Evolutionary conservation across 164 flowering plant species (phyloP).

Genomic region (Saururus chinensis): DNA sequence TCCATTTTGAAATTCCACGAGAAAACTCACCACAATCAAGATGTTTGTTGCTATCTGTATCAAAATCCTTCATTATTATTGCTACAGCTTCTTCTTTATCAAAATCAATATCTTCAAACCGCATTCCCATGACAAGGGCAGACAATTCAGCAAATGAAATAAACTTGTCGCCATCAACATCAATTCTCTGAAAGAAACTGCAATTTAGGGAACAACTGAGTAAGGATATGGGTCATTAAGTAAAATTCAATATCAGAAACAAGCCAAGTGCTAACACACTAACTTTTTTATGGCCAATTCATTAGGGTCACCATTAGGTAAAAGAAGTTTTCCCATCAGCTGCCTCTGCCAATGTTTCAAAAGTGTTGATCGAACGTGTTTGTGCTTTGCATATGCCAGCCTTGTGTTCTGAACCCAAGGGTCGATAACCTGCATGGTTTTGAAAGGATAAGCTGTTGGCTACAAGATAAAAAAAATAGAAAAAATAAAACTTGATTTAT

Average conservation of each 20-base stretch:
- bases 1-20: slow-evolving; percentile 51
- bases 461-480: neutral
- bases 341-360: slow-evolving; percentile 39
- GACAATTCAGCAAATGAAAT: slow-evolving; percentile 50
- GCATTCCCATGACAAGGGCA: slow-evolving; percentile 64
- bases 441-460: neutral
- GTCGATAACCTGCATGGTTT: slow-evolving; percentile 47
- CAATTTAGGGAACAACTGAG: neutral
- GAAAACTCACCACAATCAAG: slow-evolving; percentile 41
- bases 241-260: neutral
- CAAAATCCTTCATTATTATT: slow-evolving; percentile 61
- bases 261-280: slow-evolving; percentile 7
- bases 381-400: slow-evolving; percentile 59
- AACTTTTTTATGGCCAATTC: slow-evolving; percentile 33
- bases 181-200: slow-evolving; percentile 59
- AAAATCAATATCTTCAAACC: slow-evolving; percentile 51
- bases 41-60: slow-evolving; percentile 32
- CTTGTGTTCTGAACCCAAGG: slow-evolving; percentile 80
- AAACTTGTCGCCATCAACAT: slow-evolving; percentile 27
- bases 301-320: slow-evolving; percentile 49
- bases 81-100: slow-evolving; percentile 50
- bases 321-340: slow-evolving; percentile 53
- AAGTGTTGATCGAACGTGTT: slow-evolving; percentile 65
- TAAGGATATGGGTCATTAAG: neutral
- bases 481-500: neutral